Base-by-base conservation (phyloP, 768 basidiomycete genomes). In the Mycena sanguinolenta region DNA sequence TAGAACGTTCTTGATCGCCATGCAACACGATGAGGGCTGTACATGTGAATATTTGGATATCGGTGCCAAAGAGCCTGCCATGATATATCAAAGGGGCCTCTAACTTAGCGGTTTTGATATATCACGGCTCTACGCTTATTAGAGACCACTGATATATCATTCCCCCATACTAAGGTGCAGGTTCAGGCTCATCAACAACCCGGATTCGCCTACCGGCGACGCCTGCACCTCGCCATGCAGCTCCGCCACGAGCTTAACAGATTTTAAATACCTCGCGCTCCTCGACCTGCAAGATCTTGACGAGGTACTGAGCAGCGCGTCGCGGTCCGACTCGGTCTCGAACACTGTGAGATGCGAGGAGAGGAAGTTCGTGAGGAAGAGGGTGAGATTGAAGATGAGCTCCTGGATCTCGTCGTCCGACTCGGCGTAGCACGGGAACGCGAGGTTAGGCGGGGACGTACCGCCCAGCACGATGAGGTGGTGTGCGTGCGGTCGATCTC, bases 241-340 rank as follows among this genome's bases (percentile, higher is more conserved):
- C 78, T 98, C 97, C 1, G 95, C 90, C 16, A 99, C 97, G 30
- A 99, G 91, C 80, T 97, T 96, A 83, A 75, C 97, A 98, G 77
- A 99, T 98, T 83, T 99, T 99, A 90, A 99, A 99, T 72, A 99
- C 94, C 81, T 99, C 98, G 59, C 97, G 92, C 78, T 99, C 98
- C 75, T 99, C 97, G 38, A 99, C 98, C 74, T 96, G 96, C 0
- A 95, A 97, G 39, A 99, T 91, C 82, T 98, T 99, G 78, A 99
- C 95, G 89, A 99, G 95, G 82, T 99, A 99, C 32, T 99, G 61
- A 98, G 89, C 28, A 99, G 86, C 0, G 99, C 92, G 75, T 97
- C 96, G 58, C 94, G 95, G 77, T 97, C 94, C 52, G 88, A 82
- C 71, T 95, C 93, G 10, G 93, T 95, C 82, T 99, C 98, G 57